Conservation (phyloP, 257 asterid species). For the Henckelia pumila region DNA sequence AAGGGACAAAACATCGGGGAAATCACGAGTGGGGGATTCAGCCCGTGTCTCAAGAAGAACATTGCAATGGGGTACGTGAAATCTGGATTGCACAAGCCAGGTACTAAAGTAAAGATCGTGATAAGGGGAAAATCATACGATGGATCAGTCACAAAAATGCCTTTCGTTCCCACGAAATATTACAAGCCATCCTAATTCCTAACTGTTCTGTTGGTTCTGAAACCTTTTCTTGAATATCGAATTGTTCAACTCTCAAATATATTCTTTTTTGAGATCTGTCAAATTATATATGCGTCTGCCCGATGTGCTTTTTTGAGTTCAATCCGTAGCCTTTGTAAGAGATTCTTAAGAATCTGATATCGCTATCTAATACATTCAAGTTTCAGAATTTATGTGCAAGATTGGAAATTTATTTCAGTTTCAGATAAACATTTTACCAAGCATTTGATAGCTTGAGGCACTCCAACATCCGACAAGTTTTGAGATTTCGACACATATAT, state of each 20-base stretch:
- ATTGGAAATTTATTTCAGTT: too few relatives aligned
- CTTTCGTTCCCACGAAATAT: slow-evolving; percentile 80
- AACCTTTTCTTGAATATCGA: slow-evolving; percentile 19
- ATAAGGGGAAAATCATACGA: slow-evolving; percentile 79
- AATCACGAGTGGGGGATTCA: slow-evolving; percentile 95
- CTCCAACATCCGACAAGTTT: too few relatives aligned
- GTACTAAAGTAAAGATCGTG: slow-evolving; percentile 73
- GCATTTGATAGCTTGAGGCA: too few relatives aligned
- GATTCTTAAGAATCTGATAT: too few relatives aligned
- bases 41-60: slow-evolving; percentile 96
- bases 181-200: slow-evolving; percentile 63
- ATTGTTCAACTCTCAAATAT: slow-evolving; percentile 19
- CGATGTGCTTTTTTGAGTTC: background rate
- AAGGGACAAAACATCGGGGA: slow-evolving; percentile 81
- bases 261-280: slow-evolving; percentile 23
- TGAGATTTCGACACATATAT: too few relatives aligned
- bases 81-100: slow-evolving; percentile 77
- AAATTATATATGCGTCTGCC: slow-evolving; percentile 22
- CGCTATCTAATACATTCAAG: background rate
- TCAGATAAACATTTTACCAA: too few relatives aligned
- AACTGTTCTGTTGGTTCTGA: slow-evolving; percentile 21
- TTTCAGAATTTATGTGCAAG: background rate
- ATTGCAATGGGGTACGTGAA: slow-evolving; percentile 97
- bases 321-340: background rate
- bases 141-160: slow-evolving; percentile 85